Conservation (phyloP, 805 yeast genomes). For the Saturnispora dispora region DNA sequence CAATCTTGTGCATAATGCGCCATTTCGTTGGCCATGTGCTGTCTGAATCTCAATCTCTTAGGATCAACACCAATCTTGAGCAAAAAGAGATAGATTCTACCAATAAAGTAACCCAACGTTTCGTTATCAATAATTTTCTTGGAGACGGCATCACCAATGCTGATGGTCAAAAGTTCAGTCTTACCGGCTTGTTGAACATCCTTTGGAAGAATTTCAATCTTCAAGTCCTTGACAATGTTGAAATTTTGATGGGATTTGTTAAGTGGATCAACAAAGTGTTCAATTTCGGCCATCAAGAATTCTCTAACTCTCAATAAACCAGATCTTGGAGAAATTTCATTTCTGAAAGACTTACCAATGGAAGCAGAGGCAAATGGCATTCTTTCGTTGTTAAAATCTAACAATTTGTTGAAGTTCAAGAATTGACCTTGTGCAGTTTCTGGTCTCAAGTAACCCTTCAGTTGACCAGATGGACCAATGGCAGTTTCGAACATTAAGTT, state of each 20-base stretch:
- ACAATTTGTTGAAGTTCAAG: conserved; percentile 84
- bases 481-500: conserved; percentile 99
- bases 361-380: conserved; percentile 99
- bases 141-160: conserved; percentile 86
- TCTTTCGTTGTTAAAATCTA: conserved; percentile 88
- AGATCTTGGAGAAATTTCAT: conserved; percentile 97
- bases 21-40: conserved; percentile 98
- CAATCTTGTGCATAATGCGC: conserved; percentile 99
- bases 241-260: conserved; percentile 80
- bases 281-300: conserved; percentile 98
- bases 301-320: conserved; percentile 97
- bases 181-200: conserved; percentile 81
- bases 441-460: conserved; percentile 94
- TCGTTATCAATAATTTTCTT: conserved; percentile 89
- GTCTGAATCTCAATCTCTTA: conserved; percentile 84
- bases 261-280: conserved; percentile 92
- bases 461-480: conserved; percentile 95
- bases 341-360: conserved; percentile 97
- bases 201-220: conserved; percentile 74
- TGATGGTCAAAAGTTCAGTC: conserved; percentile 50
- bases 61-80: conserved; percentile 85
- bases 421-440: conserved; percentile 99
- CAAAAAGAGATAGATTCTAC: conserved; percentile 82
- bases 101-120: conserved; percentile 94
- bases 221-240: conserved; percentile 61